phyloP scores from a whole-genome alignment of 1,284 basidiomycete genomes.

The Ustanciosporium gigantosporum region DNA sequence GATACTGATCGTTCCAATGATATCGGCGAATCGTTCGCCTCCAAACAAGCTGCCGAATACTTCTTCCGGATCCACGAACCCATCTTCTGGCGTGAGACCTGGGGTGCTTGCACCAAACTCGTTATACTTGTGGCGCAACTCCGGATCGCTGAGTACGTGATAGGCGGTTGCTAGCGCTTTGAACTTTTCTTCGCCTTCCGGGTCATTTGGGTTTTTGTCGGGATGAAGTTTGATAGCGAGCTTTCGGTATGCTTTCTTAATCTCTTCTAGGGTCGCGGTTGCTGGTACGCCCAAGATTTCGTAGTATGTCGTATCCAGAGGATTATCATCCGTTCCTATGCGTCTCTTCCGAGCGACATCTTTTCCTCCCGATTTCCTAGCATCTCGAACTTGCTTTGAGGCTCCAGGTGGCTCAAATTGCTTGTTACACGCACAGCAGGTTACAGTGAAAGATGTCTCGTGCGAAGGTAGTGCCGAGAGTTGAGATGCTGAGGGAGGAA shows the following conservation, averaged over 20 bases:
- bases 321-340: constrained; percentile 59
- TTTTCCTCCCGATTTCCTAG: constrained; percentile 34
- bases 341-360: constrained; percentile 43
- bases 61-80: constrained; percentile 74
- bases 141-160: constrained; percentile 75
- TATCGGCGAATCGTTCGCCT: constrained; percentile 78
- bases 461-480: constrained; percentile 32
- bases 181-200: constrained; percentile 79
- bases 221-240: constrained; percentile 83
- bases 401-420: constrained; percentile 58
- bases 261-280: constrained; percentile 77
- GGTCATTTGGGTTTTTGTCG: constrained; percentile 86
- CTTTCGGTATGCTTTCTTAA: constrained; percentile 94
- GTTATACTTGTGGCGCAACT: constrained; percentile 87
- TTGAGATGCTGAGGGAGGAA: constrained; percentile 30
- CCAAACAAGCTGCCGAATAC: constrained; percentile 71
- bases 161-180: constrained; percentile 67
- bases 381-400: constrained; percentile 48
- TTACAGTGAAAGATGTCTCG: constrained; percentile 55
- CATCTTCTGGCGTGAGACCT: constrained; percentile 55
- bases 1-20: constrained; percentile 80
- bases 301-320: constrained; percentile 59
- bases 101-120: constrained; percentile 67
- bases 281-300: constrained; percentile 76
- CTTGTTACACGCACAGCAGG: constrained; percentile 51